phyloP scores from a whole-genome alignment of 2,329 filamentous ascomycete genomes.

The Aspergillus puulaauensis region DNA sequence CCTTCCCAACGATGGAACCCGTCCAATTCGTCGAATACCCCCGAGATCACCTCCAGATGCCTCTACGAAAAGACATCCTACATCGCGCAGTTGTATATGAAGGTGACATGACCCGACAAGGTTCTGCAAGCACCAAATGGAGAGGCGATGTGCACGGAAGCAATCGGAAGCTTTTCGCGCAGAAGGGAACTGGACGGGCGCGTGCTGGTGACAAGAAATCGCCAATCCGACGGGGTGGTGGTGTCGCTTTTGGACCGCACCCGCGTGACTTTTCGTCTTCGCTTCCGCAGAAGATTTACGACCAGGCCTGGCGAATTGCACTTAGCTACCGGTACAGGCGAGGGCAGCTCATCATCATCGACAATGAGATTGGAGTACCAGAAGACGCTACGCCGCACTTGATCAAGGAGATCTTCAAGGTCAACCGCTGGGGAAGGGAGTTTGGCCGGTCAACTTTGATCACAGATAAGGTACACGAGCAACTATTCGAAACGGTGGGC shows the following conservation, averaged over 20 bases:
- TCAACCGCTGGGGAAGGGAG: constrained; percentile 67
- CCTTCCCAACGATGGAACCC: constrained; percentile 87
- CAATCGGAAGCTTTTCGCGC: constrained; percentile 74
- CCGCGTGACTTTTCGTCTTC: constrained; percentile 86
- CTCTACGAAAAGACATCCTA: constrained; percentile 84
- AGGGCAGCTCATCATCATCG: constrained; percentile 83
- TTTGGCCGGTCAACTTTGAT: constrained; percentile 74
- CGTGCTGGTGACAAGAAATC: constrained; percentile 79
- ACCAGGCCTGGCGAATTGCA: constrained; percentile 91
- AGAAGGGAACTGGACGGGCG: constrained; percentile 82
- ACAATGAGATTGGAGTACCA: constrained; percentile 70
- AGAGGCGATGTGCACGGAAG: constrained; percentile 82
- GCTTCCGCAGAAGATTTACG: constrained; percentile 86
- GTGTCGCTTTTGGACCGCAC: constrained; percentile 85
- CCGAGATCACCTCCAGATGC: constrained; percentile 78
- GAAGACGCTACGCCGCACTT: constrained; percentile 54
- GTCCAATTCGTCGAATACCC: constrained; percentile 74
- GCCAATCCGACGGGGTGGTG: constrained; percentile 79
- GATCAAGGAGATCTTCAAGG: constrained; percentile 66
- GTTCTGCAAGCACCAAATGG: constrained; percentile 80
- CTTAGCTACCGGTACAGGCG: constrained; percentile 86
- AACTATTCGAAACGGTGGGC: constrained; percentile 67
- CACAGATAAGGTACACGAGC: constrained; percentile 60
- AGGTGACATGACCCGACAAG: constrained; percentile 82
- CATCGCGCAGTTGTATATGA: constrained; percentile 92